Base-by-base conservation (phyloP, 768 basidiomycete species). In the Leccinellum albellum region DNA sequence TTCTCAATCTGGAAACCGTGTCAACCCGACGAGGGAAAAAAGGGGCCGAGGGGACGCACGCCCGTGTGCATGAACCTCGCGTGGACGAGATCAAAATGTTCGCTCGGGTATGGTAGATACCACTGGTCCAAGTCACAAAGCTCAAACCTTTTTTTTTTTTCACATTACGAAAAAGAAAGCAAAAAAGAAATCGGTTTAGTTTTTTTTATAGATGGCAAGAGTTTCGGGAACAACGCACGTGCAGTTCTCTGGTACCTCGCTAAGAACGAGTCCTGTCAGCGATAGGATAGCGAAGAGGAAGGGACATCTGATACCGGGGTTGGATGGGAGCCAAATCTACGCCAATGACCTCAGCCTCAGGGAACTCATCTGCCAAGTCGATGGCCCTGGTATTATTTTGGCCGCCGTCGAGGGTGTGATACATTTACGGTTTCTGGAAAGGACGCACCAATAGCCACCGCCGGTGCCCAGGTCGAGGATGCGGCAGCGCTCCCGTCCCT, bases 381-480 rank as follows among this genome's bases (percentile, higher is more conserved):
- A 88, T 82, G 24, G 87, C 84, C 87, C 86, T 88, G 50, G 21
- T n/a, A 63, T 49, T 31, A 51, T 40, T 29, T 53, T 28, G 53
- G 49, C 13, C 33, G 20, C 20, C 40, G 40, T 53, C 49, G 26
- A 48, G 45, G 26, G 9, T 51, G 52, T 23, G 51, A 47, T 23
- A 53, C 7, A 52, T 35, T 37, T 29, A 26, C 10, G 33, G 37
- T 37, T 21, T 58, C 20, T 53, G 53, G 23, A 50, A 55, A 20
- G 48, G 26, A 58, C 75, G 58, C 57, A 86, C 86, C 87, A 88
- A 33, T 72, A 69, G 5, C 87, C 87, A 4, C 78, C 79, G 23
- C 87, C 87, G 2, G 87, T 88, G 17, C 87, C 87, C 58, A 88
- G 74, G 72, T 89, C 87, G 50, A 89, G 81, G 44, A 88, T 79